Base-by-base conservation (phyloP, 495 filamentous ascomycete genomes). In the Neurospora sp. region DNA sequence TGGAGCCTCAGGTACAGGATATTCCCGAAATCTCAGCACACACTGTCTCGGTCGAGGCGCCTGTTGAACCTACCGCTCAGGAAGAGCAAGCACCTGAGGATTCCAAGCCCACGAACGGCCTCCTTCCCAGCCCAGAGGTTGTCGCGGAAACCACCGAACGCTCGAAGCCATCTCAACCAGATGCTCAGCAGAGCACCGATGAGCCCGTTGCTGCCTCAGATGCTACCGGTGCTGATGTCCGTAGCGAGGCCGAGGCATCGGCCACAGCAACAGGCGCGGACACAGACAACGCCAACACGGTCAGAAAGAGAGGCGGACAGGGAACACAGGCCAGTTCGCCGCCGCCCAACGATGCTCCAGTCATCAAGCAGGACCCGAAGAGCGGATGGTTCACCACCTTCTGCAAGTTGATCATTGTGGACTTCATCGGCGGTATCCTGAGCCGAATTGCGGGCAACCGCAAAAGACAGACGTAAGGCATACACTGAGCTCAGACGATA, bases 381-480 rank as follows among this genome's bases (percentile, higher is more conserved):
- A 69, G 73, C 20, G 70, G 74, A 16, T 82, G 80, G 81, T 70
- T 81, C 44, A 70, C 40, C 42, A 75, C 79, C 14, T 77, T 82
- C 41, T 75, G 81, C 69, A 54, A 74, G 27, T 20, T 81, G 11
- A 31, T 82, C 6, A 80, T 82, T 73, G 78, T 82, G 31, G 78
- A 82, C 42, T 76, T 74, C 69, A 72, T 82, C 20, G 79, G 79
- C 1, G 78, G 78, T 14, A 66, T 81, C 48, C 59, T 82, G 66
- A 77, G 42, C 75, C 76, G 70, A 41, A 72, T 81, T 66, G 54
- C 54, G 27, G 77, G 70, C 54, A 77, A 75, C 40, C 71, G 70
- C 39, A 75, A 75, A 62, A 74, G 75, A 69, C 71, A 77, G 70
- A 75, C 74, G 76, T 79, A 76, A 79, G 76, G 44, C 39, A 37